These are phyloP conservation scores for Anacardium occidentale DNA, from an alignment of 345 rosid species.

Conservation along the genomic window DNA sequence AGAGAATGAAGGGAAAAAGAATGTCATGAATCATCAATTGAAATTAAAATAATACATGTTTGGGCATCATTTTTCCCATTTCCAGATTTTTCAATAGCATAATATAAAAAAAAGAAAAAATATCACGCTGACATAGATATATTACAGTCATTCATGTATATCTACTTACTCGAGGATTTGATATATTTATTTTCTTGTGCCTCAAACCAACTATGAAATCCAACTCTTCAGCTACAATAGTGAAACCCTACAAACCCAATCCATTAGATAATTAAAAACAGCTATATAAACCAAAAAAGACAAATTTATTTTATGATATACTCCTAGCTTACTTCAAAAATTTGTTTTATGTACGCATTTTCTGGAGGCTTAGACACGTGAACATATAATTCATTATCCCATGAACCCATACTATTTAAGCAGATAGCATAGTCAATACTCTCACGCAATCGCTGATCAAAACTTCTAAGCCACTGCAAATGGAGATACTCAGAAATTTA, in stretches of 20 bases:
- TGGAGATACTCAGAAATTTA: conserved; percentile 16
- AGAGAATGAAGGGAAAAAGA: neutral
- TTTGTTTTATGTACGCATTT: conserved; percentile 82
- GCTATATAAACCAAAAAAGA: conserved; percentile 13
- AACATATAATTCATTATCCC: conserved; percentile 65
- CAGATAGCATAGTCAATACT: conserved; percentile 96
- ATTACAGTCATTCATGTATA: conserved; percentile 9
- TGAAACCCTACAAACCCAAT: conserved; percentile 58
- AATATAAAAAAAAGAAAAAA: neutral
- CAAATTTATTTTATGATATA: neutral
- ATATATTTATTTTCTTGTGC: conserved; percentile 96
- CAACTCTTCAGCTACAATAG: conserved; percentile 78
- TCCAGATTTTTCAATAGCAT: neutral
- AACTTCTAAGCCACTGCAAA: conserved; percentile 93
- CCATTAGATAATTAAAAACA: conserved; percentile 24
- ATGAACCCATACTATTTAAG: conserved; percentile 88
- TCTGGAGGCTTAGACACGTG: conserved; percentile 98
- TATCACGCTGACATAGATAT: neutral
- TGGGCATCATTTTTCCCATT: neutral
- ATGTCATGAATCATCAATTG: neutral
- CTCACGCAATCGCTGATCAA: conserved; percentile 96
- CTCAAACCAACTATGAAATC: conserved; percentile 73
- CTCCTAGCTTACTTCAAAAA: conserved; percentile 66
- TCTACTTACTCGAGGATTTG: conserved; percentile 88
- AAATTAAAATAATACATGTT: neutral